Base-by-base conservation (phyloP, 176 grass and related monocot genomes). In the Miscanthus lutarioriparius region DNA sequence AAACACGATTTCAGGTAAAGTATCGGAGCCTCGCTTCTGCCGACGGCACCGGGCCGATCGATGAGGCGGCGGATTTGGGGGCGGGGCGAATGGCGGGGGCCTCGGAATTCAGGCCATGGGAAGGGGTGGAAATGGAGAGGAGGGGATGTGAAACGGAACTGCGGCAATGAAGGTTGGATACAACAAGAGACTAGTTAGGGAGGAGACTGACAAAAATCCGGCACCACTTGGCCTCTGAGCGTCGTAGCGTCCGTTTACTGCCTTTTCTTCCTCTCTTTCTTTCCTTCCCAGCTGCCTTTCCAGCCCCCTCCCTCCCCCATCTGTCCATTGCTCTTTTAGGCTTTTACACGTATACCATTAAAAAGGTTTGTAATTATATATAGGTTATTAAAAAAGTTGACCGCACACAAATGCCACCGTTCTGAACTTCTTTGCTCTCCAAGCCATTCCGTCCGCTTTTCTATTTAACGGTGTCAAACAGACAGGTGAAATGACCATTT, bases 131-230 rank as follows among this genome's bases (percentile, higher is more conserved):
- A 38, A 11, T 22, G 23, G 39, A 11, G 22, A 39, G 28, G 17
- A 37, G 11, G 41, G 66, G 70, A 36, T 74, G 75, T 17, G 75
- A 84, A 74, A 76, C 3, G 23, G 19, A 78, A 78, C 80, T 25
- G 73, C 65, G 44, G 41, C 74, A 75, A 67, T 36, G 59, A 78
- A 38, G 54, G 76, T 71, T 41, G 39, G 70, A 72, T 72, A 45
- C 70, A 72, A 45, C 70, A 72, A 45, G 70, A 72, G 69, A 72
- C 39, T 44, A 45, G 39, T 7, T 27, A 1, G 64, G 48, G 39
- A 35, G 43, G 58, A 74, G 83, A 72, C 83, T 82, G 88, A 77
- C 83, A 89, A 82, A 85, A 86, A 82, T 89, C 88, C 78, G 78
- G 88, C 83, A 89, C 88, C 78, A 71, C 44, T 70, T 70, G 51